These are phyloP conservation scores for Coniosporium tulheliwenetii DNA, from an alignment of 2,329 filamentous ascomycete species.

Conservation along the genomic window DNA sequence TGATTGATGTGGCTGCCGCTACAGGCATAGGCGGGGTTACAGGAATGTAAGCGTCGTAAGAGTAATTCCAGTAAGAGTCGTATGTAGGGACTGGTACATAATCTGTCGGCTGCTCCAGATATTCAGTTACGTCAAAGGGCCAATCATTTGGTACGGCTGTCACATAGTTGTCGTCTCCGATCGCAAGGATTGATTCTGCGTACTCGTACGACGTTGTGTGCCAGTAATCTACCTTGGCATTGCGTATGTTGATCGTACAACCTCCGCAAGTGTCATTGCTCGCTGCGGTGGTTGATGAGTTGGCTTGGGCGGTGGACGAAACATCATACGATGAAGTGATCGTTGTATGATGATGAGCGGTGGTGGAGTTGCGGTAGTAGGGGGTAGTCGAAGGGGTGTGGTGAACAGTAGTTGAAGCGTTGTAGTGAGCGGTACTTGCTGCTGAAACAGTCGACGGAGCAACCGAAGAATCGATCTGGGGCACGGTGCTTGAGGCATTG, in stretches of 20 bases:
- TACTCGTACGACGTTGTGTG: conserved; percentile 15
- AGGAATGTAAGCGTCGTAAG: background rate
- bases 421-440: no score
- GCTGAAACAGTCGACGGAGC: no score
- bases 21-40: conserved; percentile 12
- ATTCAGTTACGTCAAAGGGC: conserved; percentile 17
- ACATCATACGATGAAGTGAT: no score
- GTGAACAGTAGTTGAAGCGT: no score
- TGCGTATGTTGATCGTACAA: conserved; percentile 16
- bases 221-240: conserved; percentile 19
- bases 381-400: no score
- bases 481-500: no score
- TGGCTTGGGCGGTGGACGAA: no score
- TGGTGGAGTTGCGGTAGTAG: no score
- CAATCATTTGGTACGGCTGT: conserved; percentile 14
- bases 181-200: conserved; percentile 14
- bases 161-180: conserved; percentile 8
- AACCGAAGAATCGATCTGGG: no score
- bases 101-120: conserved; percentile 9
- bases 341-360: no score
- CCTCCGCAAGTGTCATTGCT: conserved; percentile 10
- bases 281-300: no score
- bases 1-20: conserved; percentile 13
- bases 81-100: background rate
- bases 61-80: conserved; percentile 8